Evolutionary conservation across 371 early-diverging fungal species (phyloP).

Genomic region (Thermomucor indicae-seudaticae): DNA sequence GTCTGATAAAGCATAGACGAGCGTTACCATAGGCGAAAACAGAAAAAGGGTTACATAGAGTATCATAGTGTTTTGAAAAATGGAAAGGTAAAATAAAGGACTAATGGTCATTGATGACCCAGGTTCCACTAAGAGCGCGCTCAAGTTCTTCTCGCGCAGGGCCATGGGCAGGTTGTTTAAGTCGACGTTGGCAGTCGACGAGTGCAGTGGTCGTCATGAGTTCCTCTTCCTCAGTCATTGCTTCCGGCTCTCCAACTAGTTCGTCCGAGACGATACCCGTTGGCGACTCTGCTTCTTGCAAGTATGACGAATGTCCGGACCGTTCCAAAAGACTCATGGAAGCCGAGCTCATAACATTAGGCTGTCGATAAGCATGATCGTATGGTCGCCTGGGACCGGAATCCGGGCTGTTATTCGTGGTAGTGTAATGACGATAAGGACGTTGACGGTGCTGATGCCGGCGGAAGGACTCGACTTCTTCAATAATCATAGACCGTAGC

Average conservation of each 20-base stretch:
- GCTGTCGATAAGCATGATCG: too few species aligned
- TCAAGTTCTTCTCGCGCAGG: slow-evolving; percentile 8
- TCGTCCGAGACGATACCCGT: slow-evolving; percentile 4
- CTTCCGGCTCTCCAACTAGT: slow-evolving; percentile 28
- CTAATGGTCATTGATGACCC: too few species aligned
- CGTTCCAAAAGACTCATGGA: not conserved
- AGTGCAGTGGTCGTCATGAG: slow-evolving; percentile 1
- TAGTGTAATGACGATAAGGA: too few species aligned
- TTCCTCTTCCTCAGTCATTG: slow-evolving; percentile 17
- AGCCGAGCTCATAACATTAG: too few species aligned
- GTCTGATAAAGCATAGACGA: too few species aligned
- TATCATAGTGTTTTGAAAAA: too few species aligned
- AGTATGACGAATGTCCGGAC: not conserved
- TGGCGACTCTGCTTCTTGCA: not conserved
- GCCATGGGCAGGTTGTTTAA: slow-evolving; percentile 9
- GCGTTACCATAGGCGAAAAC: too few species aligned
- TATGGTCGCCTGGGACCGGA: not conserved
- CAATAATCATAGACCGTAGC: slow-evolving; percentile 15
- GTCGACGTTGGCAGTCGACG: slow-evolving; percentile 10
- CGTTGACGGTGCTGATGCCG: not conserved
- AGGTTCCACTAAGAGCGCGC: slow-evolving; percentile 13
- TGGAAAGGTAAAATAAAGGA: too few species aligned
- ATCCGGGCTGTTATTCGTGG: slow-evolving; percentile 2
- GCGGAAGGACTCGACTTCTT: slow-evolving; percentile 19
- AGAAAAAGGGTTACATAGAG: too few species aligned